Conservation (phyloP, 805 yeast genomes). For the Kluyveromyces siamensis region DNA sequence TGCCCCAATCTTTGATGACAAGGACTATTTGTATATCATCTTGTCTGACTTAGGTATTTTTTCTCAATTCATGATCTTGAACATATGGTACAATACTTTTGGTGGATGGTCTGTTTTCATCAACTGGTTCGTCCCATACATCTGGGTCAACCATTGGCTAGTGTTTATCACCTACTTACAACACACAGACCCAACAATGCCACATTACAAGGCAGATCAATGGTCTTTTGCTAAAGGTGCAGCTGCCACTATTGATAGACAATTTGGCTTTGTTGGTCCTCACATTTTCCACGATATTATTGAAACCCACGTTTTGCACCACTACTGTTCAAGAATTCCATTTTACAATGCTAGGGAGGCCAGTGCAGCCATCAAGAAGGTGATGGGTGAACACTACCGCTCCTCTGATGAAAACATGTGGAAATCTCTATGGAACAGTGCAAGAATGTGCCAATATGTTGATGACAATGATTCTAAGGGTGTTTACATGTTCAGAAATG, state of each 20-base stretch:
- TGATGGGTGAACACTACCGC: conserved; percentile 76
- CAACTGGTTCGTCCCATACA: conserved; percentile 69
- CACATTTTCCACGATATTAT: conserved; percentile 80
- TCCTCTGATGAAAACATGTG: conserved; percentile 66
- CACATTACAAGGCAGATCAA: conserved; percentile 65
- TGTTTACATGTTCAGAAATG: conserved; percentile 65
- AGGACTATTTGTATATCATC: conserved; percentile 63
- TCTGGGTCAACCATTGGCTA: conserved; percentile 83
- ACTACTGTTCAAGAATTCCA: conserved; percentile 75
- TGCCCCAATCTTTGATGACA: conserved; percentile 65
- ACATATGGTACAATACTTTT: conserved; percentile 50
- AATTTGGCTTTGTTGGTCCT: conserved; percentile 72
- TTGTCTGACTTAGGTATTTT: conserved; percentile 67
- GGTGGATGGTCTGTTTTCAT: conserved; percentile 57
- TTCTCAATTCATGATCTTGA: conserved; percentile 41
- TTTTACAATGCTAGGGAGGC: conserved; percentile 82
- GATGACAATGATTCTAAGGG: conserved; percentile 53
- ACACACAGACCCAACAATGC: conserved; percentile 71
- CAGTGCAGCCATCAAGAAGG: conserved; percentile 67
- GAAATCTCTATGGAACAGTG: conserved; percentile 51
- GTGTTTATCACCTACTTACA: conserved; percentile 80
- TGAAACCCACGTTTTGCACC: conserved; percentile 86
- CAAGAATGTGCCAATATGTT: conserved; percentile 61
- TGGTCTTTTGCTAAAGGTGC: conserved; percentile 91
- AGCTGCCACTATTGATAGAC: conserved; percentile 79